Evolutionary conservation across 345 rosid species (phyloP), one percentile per base, ranked within the genome.

Genomic region (Hevea brasiliensis): DNA sequence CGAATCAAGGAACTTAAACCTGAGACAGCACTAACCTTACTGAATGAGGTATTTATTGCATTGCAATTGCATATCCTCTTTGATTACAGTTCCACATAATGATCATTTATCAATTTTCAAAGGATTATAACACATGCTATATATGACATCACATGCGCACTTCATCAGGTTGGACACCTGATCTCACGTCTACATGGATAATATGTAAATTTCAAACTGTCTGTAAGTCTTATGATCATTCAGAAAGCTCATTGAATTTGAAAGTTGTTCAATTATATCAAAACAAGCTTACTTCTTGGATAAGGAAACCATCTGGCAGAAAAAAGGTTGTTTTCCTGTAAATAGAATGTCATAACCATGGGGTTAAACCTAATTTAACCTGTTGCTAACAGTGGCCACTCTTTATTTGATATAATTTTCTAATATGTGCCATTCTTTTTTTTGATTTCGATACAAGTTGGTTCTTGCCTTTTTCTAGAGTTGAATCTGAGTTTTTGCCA

Each of bases 1-100:
- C 90, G 91, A 62, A 72, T 84, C 65, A 92, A 95, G 85, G 93
- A 88, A 74, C 93, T 87, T 26, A 95, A 87, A 72, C 88, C 90
- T 59, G 99, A 92, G 82, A 89, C 98, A 23, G 71, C 92, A 41
- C 81, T 95, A 37, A 76, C 90, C 35, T 80, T 95, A 73, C 91
- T 95, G 77, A 95, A 87, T 72, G 94, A 95, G 94, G 99, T 90
- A 82, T 27, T 70, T 50, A 53, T 61, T 41, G 41, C 50, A 21
- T 32, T 35, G 48, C 41, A 59, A 45, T 23, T 74, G 15, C 74
- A 74, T 54, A 56, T 53, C 48, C 37, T 61, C 57, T 50, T 18
- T 42, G 55, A 24, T 68, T 40, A 12, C 41, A 67, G 17, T 68
- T 68, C 35, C 35, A 42, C n/a, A 53, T n/a, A 17, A 48, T 13